These are phyloP conservation scores for Trichosporon inkin DNA, from an alignment of 1,284 basidiomycete genomes.

Conservation along the genomic window DNA sequence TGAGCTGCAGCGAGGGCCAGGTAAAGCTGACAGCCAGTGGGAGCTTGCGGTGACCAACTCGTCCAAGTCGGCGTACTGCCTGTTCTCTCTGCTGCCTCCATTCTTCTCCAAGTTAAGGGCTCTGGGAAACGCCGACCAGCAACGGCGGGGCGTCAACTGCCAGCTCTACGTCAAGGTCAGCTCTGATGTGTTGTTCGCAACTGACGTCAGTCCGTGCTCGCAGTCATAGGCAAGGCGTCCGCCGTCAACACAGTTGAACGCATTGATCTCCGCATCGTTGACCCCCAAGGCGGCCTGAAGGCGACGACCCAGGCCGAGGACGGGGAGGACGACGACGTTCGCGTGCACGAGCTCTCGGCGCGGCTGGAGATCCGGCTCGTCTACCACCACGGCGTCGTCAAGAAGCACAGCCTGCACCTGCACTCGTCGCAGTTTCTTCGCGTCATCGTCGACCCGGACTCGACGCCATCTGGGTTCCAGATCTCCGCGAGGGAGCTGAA, in stretches of 20 bases:
- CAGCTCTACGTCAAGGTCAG: constrained; percentile 47
- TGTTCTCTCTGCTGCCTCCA: constrained; percentile 38
- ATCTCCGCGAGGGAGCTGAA: constrained; percentile 40
- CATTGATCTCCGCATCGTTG: constrained; percentile 43
- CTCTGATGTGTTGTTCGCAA: neutral
- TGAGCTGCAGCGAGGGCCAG: constrained; percentile 21
- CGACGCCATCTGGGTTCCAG: constrained; percentile 42
- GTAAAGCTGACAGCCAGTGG: constrained; percentile 30
- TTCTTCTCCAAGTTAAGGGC: constrained; percentile 44
- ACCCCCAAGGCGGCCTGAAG: constrained; percentile 31
- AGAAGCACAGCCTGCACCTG: constrained; percentile 48
- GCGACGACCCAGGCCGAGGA: constrained; percentile 13
- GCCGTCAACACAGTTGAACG: constrained; percentile 39
- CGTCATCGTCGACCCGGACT: constrained; percentile 42
- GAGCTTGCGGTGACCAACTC: constrained; percentile 46
- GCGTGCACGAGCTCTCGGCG: constrained; percentile 11
- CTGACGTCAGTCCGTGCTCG: constrained; percentile 42
- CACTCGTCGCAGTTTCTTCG: constrained; percentile 41
- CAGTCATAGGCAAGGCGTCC: constrained; percentile 41
- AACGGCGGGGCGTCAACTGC: constrained; percentile 42
- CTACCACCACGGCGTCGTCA: constrained; percentile 47
- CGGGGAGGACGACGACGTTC: constrained; percentile 19
- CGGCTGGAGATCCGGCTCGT: constrained; percentile 38
- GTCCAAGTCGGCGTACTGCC: constrained; percentile 46
- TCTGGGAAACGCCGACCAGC: constrained; percentile 25